Base-by-base conservation (phyloP, 148 eudicot species). In the Cornus controversa region DNA sequence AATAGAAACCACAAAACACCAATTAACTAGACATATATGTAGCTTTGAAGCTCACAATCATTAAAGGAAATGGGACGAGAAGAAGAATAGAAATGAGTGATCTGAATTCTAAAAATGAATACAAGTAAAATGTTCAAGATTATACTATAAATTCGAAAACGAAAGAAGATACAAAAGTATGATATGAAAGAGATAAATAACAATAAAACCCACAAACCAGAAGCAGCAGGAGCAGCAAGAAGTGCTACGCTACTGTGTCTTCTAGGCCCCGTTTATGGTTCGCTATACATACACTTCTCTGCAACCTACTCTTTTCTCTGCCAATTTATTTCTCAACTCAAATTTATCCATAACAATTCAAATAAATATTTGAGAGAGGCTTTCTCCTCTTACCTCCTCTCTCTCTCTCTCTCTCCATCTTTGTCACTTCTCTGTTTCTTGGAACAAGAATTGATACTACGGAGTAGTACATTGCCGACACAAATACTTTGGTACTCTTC, bases 231-330 rank as follows among this genome's bases (percentile, higher is more conserved):
- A 27, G 72, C 80, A 71, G 76, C 64, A 80, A 77, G 83, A 77
- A 86, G 84, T 69, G 82, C 87, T 77, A 50, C 20, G 79, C 87
- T n/a, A 60, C 64, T n/a, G 71, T 71, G 62, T 29, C 80, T 75
- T 72, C 68, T 64, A 66, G 77, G 77, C 73, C 72, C 73, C 78
- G 76, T 62, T 82, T 84, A 83, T 85, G 81, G 65, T 47, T 73
- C 73, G 79, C 82, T 78, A 83, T 87, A 90, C 86, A 90, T 86
- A 87, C 81, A 85, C 81, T 85, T 89, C 80, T 83, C 91, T 86
- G 89, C 80, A 86, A 85, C 80, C 85, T 85, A 82, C 72, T 79
- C 34, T 77, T 78, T 31, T 82, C 77, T 37, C 79, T 75, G 28
- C 82, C 70, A 80, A 77, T 34, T 84, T 78, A 76, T 88, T 85